Percentiles rank a stretch among this genome's conserved stretches.
Evolutionary conservation across 345 rosid genomes (phyloP).

Genomic region (Brassica rapa): DNA sequence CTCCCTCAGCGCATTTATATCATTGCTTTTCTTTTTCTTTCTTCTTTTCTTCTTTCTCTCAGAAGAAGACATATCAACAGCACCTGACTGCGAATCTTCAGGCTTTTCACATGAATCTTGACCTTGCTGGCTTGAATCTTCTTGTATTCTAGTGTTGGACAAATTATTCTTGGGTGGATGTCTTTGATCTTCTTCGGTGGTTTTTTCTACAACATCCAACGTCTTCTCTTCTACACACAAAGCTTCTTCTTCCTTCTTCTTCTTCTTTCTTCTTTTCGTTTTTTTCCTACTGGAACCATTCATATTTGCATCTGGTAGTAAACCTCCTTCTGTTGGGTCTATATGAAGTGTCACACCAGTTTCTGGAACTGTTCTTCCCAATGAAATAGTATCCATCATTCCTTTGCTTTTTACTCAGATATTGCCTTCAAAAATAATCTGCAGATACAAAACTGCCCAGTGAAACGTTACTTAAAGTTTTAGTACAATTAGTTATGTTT

Average conservation of each 20-base stretch:
- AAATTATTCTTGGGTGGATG: not conserved
- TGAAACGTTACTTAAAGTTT: conserved; percentile 6
- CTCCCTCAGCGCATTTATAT: not conserved
- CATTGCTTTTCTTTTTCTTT: conserved; percentile 11
- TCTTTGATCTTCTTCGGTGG: not conserved
- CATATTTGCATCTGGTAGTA: not conserved
- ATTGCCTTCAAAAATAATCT: conserved; percentile 10
- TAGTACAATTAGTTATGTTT: not conserved
- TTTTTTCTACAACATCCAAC: not conserved
- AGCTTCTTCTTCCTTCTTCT: not conserved
- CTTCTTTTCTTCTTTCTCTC: not conserved
- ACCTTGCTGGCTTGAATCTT: conserved; percentile 1
- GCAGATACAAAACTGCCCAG: not conserved
- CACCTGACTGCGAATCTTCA: conserved; percentile 18
- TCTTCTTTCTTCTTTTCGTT: conserved; percentile 13
- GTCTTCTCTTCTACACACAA: conserved; percentile 10
- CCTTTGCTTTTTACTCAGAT: not conserved
- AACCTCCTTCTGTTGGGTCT: not conserved
- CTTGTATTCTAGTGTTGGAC: not conserved
- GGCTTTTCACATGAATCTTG: conserved; percentile 8
- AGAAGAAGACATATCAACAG: conserved; percentile 18
- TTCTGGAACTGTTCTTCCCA: conserved; percentile 7
- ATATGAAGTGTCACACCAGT: not conserved
- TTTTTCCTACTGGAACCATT: conserved; percentile 1
- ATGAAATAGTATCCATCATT: conserved; percentile 23